Base-by-base conservation (phyloP, 2,329 filamentous ascomycete genomes). In the Penicillium sp. region DNA sequence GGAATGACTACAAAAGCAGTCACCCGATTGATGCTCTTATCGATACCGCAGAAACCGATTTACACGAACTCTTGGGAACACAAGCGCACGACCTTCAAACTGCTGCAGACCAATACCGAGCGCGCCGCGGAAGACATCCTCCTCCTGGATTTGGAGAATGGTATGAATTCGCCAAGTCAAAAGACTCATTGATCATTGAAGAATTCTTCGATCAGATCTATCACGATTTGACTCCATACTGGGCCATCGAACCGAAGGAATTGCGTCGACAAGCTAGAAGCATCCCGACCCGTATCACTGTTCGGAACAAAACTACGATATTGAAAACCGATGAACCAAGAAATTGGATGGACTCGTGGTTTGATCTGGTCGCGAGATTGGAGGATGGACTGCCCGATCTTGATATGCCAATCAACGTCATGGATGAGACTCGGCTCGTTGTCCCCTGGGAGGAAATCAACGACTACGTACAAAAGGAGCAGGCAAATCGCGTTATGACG, bases 191-290 rank as follows among this genome's bases (percentile, higher is more conserved):
- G 31, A 69, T 82, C 1, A 68, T 82, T 5, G 80, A 82, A 61
- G 76, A 79, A 7, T 77, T 80, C 58, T 82, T 80, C 61, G 79
- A 82, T 56, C 78, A 78, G 56, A 79, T 82, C 10, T 79, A 82
- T 62, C 65, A 78, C 55, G 80, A 82, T 53, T 49, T 81, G 26
- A 71, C 67, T 29, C 79, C 80, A 0, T 81, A 80, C 59, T 82
- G 80, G 80, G 78, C 72, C 6, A 54, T 81, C 1, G 59, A 72
- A 4, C 69, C 80, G 4, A 66, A 66, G 38, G 65, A 74, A 26
- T 74, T 81, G 26, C 74, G 77, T 4, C 68, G 71, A 46, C 72
- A 76, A 53, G 75, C 78, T 3, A 69, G 66, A 38, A 69, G 70
- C 14, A 72, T 73, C 42, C 62, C 71, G 5, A 67, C 75, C 43